Conservation (phyloP, 139 green algal species). For the Picochlorum sp. region DNA sequence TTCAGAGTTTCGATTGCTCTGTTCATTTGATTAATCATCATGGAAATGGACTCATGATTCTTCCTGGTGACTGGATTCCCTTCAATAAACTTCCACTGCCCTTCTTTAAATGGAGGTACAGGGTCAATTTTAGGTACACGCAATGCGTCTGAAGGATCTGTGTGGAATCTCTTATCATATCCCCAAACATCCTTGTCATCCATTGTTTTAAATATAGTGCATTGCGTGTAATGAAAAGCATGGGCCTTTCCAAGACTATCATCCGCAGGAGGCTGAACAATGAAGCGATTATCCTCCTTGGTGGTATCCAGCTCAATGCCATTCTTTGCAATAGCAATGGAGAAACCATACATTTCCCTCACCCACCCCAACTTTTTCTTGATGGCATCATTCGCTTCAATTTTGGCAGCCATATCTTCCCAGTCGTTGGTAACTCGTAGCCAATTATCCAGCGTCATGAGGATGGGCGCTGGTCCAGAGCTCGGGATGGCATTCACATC, state of each 20-base stretch:
- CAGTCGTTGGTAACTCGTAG: constrained; percentile 54
- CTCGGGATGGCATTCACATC: constrained; percentile 16
- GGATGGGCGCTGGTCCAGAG: constrained; percentile 59
- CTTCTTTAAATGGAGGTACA: constrained; percentile 28
- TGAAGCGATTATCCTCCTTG: constrained; percentile 45
- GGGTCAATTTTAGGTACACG: constrained; percentile 49
- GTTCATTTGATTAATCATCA: constrained; percentile 64
- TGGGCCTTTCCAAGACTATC: constrained; percentile 45
- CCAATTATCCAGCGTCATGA: constrained; percentile 53
- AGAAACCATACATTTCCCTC: constrained; percentile 86
- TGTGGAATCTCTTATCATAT: constrained; percentile 68
- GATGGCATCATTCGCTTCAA: constrained; percentile 56
- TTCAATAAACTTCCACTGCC: constrained; percentile 50
- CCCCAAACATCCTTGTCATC: constrained; percentile 57
- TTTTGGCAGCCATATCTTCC: constrained; percentile 60
- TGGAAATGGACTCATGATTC: constrained; percentile 39
- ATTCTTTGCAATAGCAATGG: constrained; percentile 29
- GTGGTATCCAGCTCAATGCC: constrained; percentile 31
- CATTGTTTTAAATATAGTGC: constrained; percentile 39
- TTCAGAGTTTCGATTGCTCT: constrained; percentile 19
- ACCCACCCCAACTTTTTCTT: constrained; percentile 68
- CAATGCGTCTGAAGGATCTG: constrained; percentile 24
- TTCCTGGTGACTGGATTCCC: constrained; percentile 37
- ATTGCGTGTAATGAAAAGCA: constrained; percentile 79
- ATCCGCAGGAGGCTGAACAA: constrained; percentile 80